Conservation (phyloP, 1,139 yeast genomes). For the Schwanniomyces etchellsii region DNA sequence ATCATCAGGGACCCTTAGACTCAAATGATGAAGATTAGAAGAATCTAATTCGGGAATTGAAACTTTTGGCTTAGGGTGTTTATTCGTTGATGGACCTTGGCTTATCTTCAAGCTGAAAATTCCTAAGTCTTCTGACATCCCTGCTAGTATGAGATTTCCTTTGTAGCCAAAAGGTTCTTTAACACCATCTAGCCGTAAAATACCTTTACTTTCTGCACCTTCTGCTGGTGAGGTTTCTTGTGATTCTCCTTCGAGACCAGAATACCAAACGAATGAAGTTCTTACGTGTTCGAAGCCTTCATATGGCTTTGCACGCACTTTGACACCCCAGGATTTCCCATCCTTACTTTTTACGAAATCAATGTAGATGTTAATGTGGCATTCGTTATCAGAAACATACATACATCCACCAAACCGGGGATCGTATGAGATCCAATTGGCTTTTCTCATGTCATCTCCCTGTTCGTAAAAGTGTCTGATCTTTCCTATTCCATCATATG, state of each 20-base stretch:
- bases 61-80: conserved; percentile 29
- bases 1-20: conserved; percentile 67
- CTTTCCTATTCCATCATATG: conserved; percentile 48
- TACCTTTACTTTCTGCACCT: conserved; percentile 18
- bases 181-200: conserved; percentile 25
- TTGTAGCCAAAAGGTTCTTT: conserved; percentile 24
- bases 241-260: conserved; percentile 59
- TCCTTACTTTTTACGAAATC: conserved; percentile 73
- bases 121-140: conserved; percentile 53
- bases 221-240: conserved; percentile 9
- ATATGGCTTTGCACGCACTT: conserved; percentile 58
- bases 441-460: conserved; percentile 62
- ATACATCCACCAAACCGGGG: conserved; percentile 87
- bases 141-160: conserved; percentile 39
- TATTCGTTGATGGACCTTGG: conserved; percentile 42
- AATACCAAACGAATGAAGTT: conserved; percentile 71
- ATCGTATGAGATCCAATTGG: conserved; percentile 85
- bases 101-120: conserved; percentile 45
- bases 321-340: conserved; percentile 74
- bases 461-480: conserved; percentile 82
- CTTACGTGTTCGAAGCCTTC: conserved; percentile 42
- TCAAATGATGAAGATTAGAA: conserved; percentile 54
- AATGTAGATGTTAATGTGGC: conserved; percentile 57
- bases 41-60: conserved; percentile 45
- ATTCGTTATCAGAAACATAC: conserved; percentile 60